These are phyloP conservation scores for Poronia punctata DNA, from an alignment of 495 filamentous ascomycete species.

Conservation along the genomic window DNA sequence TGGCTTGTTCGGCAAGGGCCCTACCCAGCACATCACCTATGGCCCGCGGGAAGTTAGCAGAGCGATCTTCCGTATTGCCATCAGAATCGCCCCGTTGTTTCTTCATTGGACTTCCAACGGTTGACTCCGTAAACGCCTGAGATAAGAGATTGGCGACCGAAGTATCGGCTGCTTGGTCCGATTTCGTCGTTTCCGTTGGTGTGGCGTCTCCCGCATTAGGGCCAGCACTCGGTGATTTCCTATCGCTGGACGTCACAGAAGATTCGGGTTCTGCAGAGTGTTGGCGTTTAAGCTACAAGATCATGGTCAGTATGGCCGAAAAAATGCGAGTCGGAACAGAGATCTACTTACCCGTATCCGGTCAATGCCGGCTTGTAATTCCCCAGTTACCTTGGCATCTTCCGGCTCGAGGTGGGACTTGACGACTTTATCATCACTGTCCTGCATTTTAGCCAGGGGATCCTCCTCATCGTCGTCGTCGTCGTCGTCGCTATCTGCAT, in stretches of 20 bases:
- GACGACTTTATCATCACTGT: slow-evolving; percentile 64
- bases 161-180: slow-evolving; percentile 23
- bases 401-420: slow-evolving; percentile 56
- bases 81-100: slow-evolving; percentile 70
- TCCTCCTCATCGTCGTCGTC: slow-evolving; percentile 65
- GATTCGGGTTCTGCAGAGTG: slow-evolving; percentile 76
- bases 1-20: slow-evolving; percentile 33
- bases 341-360: slow-evolving; percentile 73
- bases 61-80: slow-evolving; percentile 45
- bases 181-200: slow-evolving; percentile 31
- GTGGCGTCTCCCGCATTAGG: slow-evolving; percentile 24
- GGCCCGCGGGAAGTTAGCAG: slow-evolving; percentile 36
- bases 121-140: slow-evolving; percentile 41
- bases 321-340: neutral
- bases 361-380: slow-evolving; percentile 83
- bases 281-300: slow-evolving; percentile 78
- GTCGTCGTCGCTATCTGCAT: slow-evolving; percentile 59
- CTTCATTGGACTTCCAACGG: slow-evolving; percentile 75
- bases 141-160: slow-evolving; percentile 37
- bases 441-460: slow-evolving; percentile 55
- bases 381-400: slow-evolving; percentile 74
- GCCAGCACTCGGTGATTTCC: slow-evolving; percentile 34
- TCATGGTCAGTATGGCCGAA: slow-evolving; percentile 15
- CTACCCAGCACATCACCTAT: slow-evolving; percentile 41
- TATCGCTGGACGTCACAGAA: slow-evolving; percentile 27